Evolutionary conservation across 352 stramenopile genomes (phyloP), one percentile per base, ranked within the genome.

Genomic region (Phytophthora syringae): DNA sequence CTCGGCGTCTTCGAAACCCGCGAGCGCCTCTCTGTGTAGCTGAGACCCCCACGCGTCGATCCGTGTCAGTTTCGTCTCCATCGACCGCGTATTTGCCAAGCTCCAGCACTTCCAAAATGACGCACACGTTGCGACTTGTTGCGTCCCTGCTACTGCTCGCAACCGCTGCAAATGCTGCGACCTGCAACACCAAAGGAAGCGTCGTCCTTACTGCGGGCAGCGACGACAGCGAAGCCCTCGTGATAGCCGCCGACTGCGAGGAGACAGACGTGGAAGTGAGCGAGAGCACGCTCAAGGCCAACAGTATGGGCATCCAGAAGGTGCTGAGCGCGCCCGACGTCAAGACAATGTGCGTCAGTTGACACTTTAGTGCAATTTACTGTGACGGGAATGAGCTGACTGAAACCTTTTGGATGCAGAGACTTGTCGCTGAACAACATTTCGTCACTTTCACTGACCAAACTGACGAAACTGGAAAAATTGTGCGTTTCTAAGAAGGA

Each of bases 361-460:
- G n/a, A n/a, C n/a, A n/a, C n/a, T n/a, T n/a, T n/a, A n/a, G n/a
- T n/a, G n/a, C n/a, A n/a, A n/a, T n/a, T n/a, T n/a, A n/a, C n/a
- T n/a, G n/a, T n/a, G n/a, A n/a, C n/a, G n/a, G n/a, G n/a, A n/a
- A n/a, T n/a, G n/a, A n/a, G n/a, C n/a, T n/a, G n/a, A n/a, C n/a
- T n/a, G n/a, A n/a, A n/a, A n/a, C n/a, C n/a, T n/a, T n/a, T n/a
- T n/a, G n/a, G n/a, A n/a, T n/a, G n/a, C n/a, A 82, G 74, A 30
- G 60, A 76, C 45, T 67, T 87, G 24, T 77, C 77, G 27, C 62
- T 80, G n/a, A 87, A 87, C 61, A 84, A 81, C 51, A 75, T 87
- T 28, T 66, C 79, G 28, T 70, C 74, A 7, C 42, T 86, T 13
- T 55, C 61, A 3, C 43, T 88, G 6, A 39, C 61, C 0, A 60